These are phyloP conservation scores for Inga laurina DNA, from an alignment of 306 rosid species.

Conservation along the genomic window DNA sequence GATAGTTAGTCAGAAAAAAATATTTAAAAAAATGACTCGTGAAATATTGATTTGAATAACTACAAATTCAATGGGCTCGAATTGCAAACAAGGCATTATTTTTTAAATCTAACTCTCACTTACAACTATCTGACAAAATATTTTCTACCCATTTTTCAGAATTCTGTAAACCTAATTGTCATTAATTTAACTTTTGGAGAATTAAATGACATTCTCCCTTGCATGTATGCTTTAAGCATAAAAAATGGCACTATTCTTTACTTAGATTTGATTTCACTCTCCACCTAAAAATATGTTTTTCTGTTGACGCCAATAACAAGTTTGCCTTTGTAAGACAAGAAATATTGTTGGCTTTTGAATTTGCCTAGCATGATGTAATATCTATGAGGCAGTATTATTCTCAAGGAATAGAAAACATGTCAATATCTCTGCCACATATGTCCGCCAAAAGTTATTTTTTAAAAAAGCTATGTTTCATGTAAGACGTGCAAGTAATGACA, in stretches of 20 bases:
- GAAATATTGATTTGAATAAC: neutral
- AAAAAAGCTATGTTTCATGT: slow-evolving; percentile 33
- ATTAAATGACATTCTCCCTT: neutral
- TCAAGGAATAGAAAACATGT: slow-evolving; percentile 6
- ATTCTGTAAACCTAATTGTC: no score
- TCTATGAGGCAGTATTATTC: slow-evolving; percentile 14
- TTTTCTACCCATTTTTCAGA: neutral
- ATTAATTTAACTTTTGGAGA: no score
- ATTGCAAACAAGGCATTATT: neutral
- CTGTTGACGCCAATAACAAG: neutral
- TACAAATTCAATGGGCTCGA: neutral
- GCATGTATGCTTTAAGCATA: neutral
- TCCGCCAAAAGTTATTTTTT: neutral
- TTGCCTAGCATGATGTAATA: slow-evolving; percentile 24
- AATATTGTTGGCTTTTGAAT: slow-evolving; percentile 20
- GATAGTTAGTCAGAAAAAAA: no score
- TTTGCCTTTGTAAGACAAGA: slow-evolving; percentile 25
- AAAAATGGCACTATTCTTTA: neutral
- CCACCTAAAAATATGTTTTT: neutral
- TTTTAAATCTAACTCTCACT: no score
- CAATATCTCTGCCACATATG: slow-evolving; percentile 10
- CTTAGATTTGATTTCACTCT: neutral
- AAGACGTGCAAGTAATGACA: slow-evolving; percentile 43
- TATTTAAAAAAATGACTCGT: no score
- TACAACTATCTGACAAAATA: no score